These are phyloP conservation scores for Calonectria hawksworthii DNA, from an alignment of 2,329 filamentous ascomycete genomes.

Conservation along the genomic window DNA sequence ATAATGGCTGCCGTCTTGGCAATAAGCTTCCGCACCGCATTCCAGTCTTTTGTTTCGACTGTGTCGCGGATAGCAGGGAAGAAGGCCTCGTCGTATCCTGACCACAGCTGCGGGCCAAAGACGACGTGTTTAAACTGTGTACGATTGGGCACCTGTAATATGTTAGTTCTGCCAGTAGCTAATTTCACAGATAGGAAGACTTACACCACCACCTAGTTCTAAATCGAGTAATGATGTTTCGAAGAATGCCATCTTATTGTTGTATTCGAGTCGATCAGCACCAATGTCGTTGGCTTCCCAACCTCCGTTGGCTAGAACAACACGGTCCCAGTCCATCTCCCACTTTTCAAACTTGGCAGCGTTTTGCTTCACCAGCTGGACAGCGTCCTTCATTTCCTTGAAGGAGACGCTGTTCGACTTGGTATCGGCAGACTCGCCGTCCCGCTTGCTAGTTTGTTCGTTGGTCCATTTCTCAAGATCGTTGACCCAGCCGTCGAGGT, in stretches of 20 bases:
- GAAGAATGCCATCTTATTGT: slow-evolving; percentile 83
- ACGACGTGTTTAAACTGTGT: slow-evolving; percentile 95
- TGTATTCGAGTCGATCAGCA: slow-evolving; percentile 79
- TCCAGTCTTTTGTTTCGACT: slow-evolving; percentile 80
- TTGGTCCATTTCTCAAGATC: slow-evolving; percentile 73
- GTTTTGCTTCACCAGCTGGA: slow-evolving; percentile 66
- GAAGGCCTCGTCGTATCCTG: slow-evolving; percentile 54
- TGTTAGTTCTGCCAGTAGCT: slow-evolving; percentile 27
- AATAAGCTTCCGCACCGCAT: slow-evolving; percentile 75
- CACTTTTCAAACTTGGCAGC: slow-evolving; percentile 77
- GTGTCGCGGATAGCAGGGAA: slow-evolving; percentile 86
- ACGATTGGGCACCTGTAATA: slow-evolving; percentile 79
- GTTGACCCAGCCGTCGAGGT: slow-evolving; percentile 74
- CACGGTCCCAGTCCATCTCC: slow-evolving; percentile 82
- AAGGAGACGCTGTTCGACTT: slow-evolving; percentile 43
- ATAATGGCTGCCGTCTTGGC: slow-evolving; percentile 80
- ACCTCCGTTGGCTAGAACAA: slow-evolving; percentile 78
- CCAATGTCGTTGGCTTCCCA: slow-evolving; percentile 81
- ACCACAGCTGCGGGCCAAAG: slow-evolving; percentile 87
- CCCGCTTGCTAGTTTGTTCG: slow-evolving; percentile 58
- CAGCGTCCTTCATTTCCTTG: slow-evolving; percentile 65
- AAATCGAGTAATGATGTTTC: slow-evolving; percentile 88
- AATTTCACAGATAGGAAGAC: slow-evolving; percentile 53
- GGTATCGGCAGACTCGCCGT: slow-evolving; percentile 33
- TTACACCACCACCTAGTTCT: slow-evolving; percentile 78